phyloP scores from a whole-genome alignment of 164 flowering plant genomes.

The Platanus orientalis region DNA sequence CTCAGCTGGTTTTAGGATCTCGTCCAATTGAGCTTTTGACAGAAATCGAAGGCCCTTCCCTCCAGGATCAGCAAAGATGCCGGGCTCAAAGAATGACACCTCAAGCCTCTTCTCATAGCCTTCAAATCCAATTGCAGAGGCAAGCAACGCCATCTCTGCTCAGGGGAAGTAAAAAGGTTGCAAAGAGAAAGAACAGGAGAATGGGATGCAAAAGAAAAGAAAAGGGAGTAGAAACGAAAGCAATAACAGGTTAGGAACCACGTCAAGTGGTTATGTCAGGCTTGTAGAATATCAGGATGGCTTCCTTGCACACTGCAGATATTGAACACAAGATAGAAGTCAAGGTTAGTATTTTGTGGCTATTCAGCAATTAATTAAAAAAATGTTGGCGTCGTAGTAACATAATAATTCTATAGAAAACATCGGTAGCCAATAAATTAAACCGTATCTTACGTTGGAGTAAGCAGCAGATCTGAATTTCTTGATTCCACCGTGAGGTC shows the following conservation, averaged over 20 bases:
- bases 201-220: background rate
- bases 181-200: conserved; percentile 3
- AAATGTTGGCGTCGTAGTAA: too few species aligned
- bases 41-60: conserved; percentile 63
- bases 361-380: background rate
- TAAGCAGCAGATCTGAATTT: conserved; percentile 71
- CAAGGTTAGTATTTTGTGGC: background rate
- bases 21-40: conserved; percentile 58
- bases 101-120: conserved; percentile 91
- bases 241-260: conserved; percentile 10
- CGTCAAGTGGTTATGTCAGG: conserved; percentile 14
- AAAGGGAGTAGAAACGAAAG: conserved; percentile 8
- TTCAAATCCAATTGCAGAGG: conserved; percentile 85
- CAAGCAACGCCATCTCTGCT: conserved; percentile 38
- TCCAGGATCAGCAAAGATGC: conserved; percentile 50
- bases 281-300: conserved; percentile 66
- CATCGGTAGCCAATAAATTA: background rate
- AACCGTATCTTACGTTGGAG: conserved; percentile 50
- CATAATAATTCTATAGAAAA: too few species aligned
- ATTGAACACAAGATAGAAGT: background rate
- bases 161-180: conserved; percentile 2
- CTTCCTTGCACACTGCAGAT: conserved; percentile 73
- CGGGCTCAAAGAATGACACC: conserved; percentile 55
- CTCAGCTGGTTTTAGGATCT: conserved; percentile 63
- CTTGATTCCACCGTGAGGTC: conserved; percentile 67